Evolutionary conservation across 1,284 basidiomycete species (phyloP).

Genomic region (Ceratobasidium sp.): DNA sequence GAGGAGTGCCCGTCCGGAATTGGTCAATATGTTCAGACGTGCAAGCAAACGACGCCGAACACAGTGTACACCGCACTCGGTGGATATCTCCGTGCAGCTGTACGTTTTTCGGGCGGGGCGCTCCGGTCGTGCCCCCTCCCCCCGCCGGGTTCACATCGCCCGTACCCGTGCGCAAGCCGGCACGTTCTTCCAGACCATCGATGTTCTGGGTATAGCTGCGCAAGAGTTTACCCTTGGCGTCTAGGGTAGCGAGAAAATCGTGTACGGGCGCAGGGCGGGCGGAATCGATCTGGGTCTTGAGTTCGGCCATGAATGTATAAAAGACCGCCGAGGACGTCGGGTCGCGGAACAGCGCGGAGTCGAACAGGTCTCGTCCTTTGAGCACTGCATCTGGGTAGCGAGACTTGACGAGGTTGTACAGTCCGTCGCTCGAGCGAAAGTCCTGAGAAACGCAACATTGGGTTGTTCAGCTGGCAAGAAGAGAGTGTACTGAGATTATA

Average conservation of each 20-base stretch:
- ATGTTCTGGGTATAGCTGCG: conserved; percentile 97
- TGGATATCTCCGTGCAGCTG: conserved; percentile 95
- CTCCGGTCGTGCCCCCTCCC: conserved; percentile 63
- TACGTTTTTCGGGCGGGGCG: conserved; percentile 80
- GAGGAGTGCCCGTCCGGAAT: conserved; percentile 78
- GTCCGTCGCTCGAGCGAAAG: conserved; percentile 88
- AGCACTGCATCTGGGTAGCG: conserved; percentile 85
- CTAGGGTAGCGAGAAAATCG: conserved; percentile 77
- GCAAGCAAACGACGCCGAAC: conserved; percentile 81
- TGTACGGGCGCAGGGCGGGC: conserved; percentile 90
- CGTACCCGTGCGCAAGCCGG: conserved; percentile 70
- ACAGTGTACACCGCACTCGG: conserved; percentile 85
- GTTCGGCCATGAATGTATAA: conserved; percentile 88
- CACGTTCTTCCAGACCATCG: conserved; percentile 88
- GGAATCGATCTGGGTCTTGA: conserved; percentile 78
- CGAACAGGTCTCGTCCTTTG: conserved; percentile 91
- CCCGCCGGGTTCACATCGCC: conserved; percentile 67
- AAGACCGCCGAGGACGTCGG: conserved; percentile 86
- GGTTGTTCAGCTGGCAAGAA: conserved; percentile 2
- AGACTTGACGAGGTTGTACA: conserved; percentile 88
- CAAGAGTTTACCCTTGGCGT: conserved; percentile 81
- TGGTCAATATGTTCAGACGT: conserved; percentile 69
- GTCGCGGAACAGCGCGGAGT: conserved; percentile 87
- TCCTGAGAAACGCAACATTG: conserved; percentile 68
- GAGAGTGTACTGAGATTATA: conserved; percentile 16